Conservation (phyloP, 192 early-diverging fungal species). For the Lunasporangiospora selenospora region DNA sequence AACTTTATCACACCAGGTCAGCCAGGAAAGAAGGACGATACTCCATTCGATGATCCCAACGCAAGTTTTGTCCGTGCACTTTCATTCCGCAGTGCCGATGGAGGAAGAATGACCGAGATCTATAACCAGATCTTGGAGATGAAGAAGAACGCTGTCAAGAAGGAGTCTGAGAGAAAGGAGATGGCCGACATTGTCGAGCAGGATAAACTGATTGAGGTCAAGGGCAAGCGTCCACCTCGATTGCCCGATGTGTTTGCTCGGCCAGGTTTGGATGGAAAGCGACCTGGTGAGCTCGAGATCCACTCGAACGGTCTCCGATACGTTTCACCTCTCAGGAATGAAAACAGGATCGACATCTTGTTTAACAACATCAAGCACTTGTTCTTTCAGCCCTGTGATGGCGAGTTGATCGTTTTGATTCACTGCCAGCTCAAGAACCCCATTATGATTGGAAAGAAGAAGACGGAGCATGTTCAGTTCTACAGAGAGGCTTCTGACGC, state of each 20-base stretch:
- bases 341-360: constrained; percentile 80
- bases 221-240: constrained; percentile 70
- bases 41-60: constrained; percentile 85
- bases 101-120: constrained; percentile 81
- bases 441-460: constrained; percentile 98
- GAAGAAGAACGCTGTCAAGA: constrained; percentile 93
- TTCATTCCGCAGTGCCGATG: constrained; percentile 90
- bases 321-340: constrained; percentile 76
- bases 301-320: constrained; percentile 96
- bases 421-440: constrained; percentile 97
- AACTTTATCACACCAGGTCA: constrained; percentile 97
- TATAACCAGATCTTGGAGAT: constrained; percentile 86
- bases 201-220: constrained; percentile 82
- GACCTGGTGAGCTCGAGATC: constrained; percentile 97
- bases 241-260: constrained; percentile 93
- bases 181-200: constrained; percentile 97
- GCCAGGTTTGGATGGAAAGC: constrained; percentile 90
- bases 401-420: constrained; percentile 93
- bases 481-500: constrained; percentile 96
- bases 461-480: constrained; percentile 98
- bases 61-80: constrained; percentile 94
- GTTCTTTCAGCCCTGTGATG: constrained; percentile 98
- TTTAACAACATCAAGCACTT: constrained; percentile 98
- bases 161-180: constrained; percentile 92
- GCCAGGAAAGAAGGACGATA: constrained; percentile 89